A percentile compares a stretch with the other conserved stretches of the same genome.
These are phyloP conservation scores for Stygiomarasmius scandens DNA, from an alignment of 1,284 basidiomycete species.

Conservation along the genomic window DNA sequence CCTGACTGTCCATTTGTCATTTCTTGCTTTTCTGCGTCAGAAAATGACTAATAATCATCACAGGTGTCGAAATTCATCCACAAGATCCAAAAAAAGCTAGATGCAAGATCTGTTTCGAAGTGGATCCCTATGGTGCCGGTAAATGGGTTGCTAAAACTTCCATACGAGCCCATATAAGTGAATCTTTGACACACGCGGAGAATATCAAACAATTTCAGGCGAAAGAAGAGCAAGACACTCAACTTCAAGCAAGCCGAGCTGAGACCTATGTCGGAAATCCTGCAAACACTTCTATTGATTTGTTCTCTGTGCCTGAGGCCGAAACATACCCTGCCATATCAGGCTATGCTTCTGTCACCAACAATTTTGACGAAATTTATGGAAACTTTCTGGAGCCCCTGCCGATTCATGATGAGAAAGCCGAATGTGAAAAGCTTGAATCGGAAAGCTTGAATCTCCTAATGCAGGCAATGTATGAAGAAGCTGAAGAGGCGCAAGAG, in stretches of 20 bases:
- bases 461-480: not conserved
- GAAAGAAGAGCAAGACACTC: not conserved
- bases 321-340: not conserved
- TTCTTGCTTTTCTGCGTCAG: too few species aligned
- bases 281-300: not conserved
- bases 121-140: not conserved
- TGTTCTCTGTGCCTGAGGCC: not conserved
- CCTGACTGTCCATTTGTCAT: not conserved
- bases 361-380: not conserved
- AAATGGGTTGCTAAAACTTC: not conserved
- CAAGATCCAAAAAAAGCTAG: not conserved
- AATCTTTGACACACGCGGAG: not conserved
- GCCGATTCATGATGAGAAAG: not conserved
- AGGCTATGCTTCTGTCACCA: not conserved
- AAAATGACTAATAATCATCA: too few species aligned
- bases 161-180: not conserved
- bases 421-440: not conserved
- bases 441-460: not conserved
- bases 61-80: constrained; percentile 1
- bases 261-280: not conserved
- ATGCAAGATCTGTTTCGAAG: not conserved
- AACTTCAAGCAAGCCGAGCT: not conserved
- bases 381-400: not conserved
- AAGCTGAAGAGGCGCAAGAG: not conserved
- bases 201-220: not conserved